These are phyloP conservation scores for Platismatia glauca DNA, from an alignment of 495 filamentous ascomycete genomes.

Conservation along the genomic window DNA sequence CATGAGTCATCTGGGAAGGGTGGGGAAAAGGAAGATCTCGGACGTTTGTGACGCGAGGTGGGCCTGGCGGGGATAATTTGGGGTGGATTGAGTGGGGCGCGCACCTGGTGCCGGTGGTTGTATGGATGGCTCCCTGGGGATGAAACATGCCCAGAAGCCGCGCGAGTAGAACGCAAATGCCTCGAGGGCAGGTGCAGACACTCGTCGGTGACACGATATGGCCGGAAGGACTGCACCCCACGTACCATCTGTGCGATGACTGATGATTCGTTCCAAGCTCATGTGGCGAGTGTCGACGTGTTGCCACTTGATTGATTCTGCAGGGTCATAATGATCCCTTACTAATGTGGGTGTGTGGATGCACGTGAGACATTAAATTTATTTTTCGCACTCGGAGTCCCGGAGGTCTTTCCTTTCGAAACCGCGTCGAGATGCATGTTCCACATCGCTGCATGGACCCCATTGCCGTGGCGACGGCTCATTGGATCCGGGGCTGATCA, in stretches of 20 bases:
- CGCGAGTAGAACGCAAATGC: background rate
- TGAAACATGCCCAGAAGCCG: background rate
- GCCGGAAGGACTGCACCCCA: background rate
- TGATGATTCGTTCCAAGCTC: background rate
- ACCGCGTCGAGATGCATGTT: background rate
- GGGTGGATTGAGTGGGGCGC: background rate
- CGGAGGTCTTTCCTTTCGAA: background rate
- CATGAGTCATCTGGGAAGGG: background rate
- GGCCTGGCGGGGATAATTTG: too few species aligned
- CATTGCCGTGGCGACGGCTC: background rate
- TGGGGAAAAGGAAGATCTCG: background rate
- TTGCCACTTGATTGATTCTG: background rate
- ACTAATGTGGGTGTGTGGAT: background rate
- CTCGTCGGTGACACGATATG: background rate
- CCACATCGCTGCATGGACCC: background rate
- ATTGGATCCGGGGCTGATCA: background rate
- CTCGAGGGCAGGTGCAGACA: background rate
- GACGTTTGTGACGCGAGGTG: background rate
- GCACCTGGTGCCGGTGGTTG: background rate
- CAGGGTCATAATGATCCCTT: background rate
- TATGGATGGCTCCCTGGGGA: background rate
- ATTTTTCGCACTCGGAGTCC: background rate
- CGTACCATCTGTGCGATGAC: background rate
- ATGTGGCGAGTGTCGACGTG: background rate
- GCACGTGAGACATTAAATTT: background rate